phyloP scores from a whole-genome alignment of 176 grass and related monocot species.

The Bothriochloa decipiens region DNA sequence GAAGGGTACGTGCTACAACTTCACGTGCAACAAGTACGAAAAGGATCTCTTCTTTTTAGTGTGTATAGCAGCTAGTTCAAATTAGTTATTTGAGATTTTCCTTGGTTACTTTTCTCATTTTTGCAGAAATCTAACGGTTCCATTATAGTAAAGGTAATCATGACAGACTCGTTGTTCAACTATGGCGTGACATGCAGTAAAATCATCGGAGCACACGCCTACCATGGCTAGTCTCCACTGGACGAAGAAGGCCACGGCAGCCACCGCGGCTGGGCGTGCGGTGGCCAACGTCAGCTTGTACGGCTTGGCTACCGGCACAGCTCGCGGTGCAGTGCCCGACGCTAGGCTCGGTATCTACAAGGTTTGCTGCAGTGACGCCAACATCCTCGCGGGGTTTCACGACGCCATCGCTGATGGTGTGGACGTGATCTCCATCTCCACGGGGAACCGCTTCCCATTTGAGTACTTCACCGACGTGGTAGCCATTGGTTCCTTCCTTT shows the following conservation, averaged over 20 bases:
- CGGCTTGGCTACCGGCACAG: not conserved
- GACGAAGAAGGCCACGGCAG: not conserved
- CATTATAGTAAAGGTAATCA: no score
- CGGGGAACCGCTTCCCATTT: not conserved
- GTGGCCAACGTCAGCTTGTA: constrained; percentile 23
- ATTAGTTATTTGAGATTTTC: no score
- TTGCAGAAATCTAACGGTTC: no score
- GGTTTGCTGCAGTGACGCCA: not conserved
- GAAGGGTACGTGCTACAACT: constrained; percentile 24
- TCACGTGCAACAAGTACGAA: constrained; percentile 16
- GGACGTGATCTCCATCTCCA: constrained; percentile 23
- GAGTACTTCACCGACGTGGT: no score
- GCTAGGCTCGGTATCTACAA: constrained; percentile 45
- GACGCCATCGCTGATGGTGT: not conserved
- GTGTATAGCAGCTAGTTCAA: not conserved
- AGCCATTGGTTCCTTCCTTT: constrained; percentile 1
- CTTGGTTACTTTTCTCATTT: no score
- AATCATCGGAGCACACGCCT: constrained; percentile 6
- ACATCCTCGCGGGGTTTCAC: not conserved
- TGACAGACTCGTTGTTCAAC: no score
- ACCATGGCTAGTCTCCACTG: not conserved
- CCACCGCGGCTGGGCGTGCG: not conserved
- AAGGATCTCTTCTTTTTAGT: not conserved
- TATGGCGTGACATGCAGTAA: not conserved
- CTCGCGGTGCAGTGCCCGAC: not conserved